phyloP scores from a whole-genome alignment of 257 asterid genomes.

The Jacaranda copaia region DNA sequence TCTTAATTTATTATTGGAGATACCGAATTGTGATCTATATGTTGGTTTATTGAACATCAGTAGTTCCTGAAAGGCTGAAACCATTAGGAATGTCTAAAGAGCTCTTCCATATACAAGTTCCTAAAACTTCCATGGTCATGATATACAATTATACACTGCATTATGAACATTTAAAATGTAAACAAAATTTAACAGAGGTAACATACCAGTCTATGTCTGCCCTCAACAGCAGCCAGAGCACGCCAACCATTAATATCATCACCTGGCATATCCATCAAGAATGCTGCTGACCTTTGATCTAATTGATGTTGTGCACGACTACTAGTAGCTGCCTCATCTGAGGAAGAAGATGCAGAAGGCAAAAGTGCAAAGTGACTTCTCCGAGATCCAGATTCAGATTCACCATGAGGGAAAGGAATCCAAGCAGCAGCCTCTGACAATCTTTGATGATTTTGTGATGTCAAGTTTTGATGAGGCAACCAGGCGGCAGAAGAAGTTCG shows the following conservation, averaged over 20 bases:
- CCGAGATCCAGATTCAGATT: slow-evolving; percentile 58
- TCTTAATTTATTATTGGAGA: background rate
- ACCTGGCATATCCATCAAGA: slow-evolving; percentile 50
- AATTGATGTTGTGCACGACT: slow-evolving; percentile 51
- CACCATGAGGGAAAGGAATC: slow-evolving; percentile 54
- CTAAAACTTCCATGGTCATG: background rate
- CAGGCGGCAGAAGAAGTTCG: slow-evolving; percentile 50
- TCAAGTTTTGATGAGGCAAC: slow-evolving; percentile 61
- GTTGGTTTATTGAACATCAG: background rate
- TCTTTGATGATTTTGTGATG: slow-evolving; percentile 56
- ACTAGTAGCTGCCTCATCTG: slow-evolving; percentile 54
- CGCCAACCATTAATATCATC: slow-evolving; percentile 64
- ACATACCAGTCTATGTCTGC: slow-evolving; percentile 77
- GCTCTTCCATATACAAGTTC: background rate
- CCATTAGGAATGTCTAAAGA: background rate
- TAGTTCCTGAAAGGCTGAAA: background rate
- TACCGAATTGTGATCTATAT: background rate
- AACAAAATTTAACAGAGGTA: slow-evolving; percentile 19
- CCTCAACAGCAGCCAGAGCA: slow-evolving; percentile 70
- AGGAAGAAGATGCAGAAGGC: slow-evolving; percentile 60
- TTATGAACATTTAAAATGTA: slow-evolving; percentile 14
- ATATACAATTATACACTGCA: slow-evolving; percentile 13
- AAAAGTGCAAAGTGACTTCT: slow-evolving; percentile 58
- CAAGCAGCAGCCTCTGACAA: slow-evolving; percentile 57
- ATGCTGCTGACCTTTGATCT: slow-evolving; percentile 54